Evolutionary conservation across 1,284 basidiomycete species (phyloP), one percentile per base, ranked within the genome.

Genomic region (Schizophyllum amplum): DNA sequence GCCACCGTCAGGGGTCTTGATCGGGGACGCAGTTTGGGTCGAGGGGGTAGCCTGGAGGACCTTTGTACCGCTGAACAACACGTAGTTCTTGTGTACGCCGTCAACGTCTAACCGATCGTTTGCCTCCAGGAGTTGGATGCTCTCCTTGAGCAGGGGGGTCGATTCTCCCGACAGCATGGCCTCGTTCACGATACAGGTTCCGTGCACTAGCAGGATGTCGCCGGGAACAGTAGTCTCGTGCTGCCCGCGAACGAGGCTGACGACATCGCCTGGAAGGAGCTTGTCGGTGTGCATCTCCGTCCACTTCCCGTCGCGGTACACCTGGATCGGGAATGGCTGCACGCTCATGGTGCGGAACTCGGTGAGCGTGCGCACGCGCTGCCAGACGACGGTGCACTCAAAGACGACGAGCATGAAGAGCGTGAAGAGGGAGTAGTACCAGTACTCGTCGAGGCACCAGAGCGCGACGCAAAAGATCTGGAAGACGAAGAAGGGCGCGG

Each of bases 151-250:
- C 5, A 98, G 77, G 0, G 94, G 94, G 0, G 95, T 98, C 1
- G 93, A 96, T 74, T 98, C 94, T 56, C 95, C 95, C 1, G 93
- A 96, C 4, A 98, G 76, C 95, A 98, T 98, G 17, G 95, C 94
- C 70, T 98, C 94, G 70, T 97, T 98, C 61, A 97, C 94, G 65
- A 98, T 98, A 63, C 87, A 90, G 1, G 92, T 91, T 4, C 95
- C 94, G 55, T 87, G 84, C 15, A 97, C 73, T 15, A 98, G 80
- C 5, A 98, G 80, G 49, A 97, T 82, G 68, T 98, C 95, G 17
- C 92, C 94, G 1, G 94, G 93, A 26, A 96, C 84, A 47, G 86
- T 87, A 0, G 92, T 94, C 69, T 95, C 94, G 5, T 81, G 77
- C 64, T 88, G 86, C 57, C 87, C 84, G 58, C 90, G 88, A 51